Base-by-base conservation (phyloP, 1,284 basidiomycete species). In the Rugiboletus extremiorientalis region DNA sequence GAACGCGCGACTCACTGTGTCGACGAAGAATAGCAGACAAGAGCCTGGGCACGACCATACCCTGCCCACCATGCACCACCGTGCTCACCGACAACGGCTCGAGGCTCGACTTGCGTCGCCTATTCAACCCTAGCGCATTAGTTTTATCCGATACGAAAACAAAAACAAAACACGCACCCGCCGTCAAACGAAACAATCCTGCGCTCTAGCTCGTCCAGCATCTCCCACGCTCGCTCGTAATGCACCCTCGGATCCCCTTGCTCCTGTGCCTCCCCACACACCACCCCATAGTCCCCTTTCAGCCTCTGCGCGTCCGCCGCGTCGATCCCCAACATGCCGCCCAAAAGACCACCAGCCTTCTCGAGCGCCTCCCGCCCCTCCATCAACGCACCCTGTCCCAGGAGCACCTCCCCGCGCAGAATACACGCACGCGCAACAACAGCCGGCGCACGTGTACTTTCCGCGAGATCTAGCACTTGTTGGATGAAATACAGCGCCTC, bases 401-500 rank as follows among this genome's bases (percentile, higher is more conserved):
- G 72, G 50, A 88, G 79, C 3, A 94, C 73, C 62, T 94, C 90
- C 4, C 84, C 88, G 48, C 83, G 81, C 55, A 82, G 77, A 0
- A 86, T 78, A 20, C 88, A 72, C 0, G 90, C 88, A 10, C 88
- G 82, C 23, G 85, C 83, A 4, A 82, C 70, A 65, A 91, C 76
- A 0, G 84, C 80, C 5, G 86, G 83, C 0, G 88, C 83, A 54
- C 85, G 85, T 16, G 93, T 69, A 5, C 85, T 78, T 41, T 80
- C 76, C 0, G 91, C 88, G 6, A 96, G 76, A 23, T 86, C 82
- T 15, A 81, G 76, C 0, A 88, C 90, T 65, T 93, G 88, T 40
- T 85, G 78, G 2, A 88, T 79, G 69, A 93, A 95, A 66, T 90
- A 94, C 60, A 92, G 87, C 7, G 90, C 86, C 65, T 94, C 92